phyloP scores from a whole-genome alignment of 2,329 filamentous ascomycete genomes.

The Colletotrichum chrysophilum region DNA sequence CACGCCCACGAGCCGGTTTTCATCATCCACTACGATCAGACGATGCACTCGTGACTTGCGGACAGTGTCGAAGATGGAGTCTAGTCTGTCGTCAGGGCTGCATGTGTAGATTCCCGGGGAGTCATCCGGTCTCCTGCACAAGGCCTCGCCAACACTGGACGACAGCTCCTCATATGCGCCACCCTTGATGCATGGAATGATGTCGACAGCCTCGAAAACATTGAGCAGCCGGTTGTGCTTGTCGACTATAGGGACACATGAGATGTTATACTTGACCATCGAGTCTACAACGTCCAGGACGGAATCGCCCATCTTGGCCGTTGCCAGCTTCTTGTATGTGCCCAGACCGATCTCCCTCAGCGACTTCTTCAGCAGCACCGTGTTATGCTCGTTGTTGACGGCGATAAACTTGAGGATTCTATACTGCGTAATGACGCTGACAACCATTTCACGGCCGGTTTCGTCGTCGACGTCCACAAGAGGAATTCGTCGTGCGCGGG shows the following conservation, averaged over 20 bases:
- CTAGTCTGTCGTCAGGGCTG: constrained; percentile 86
- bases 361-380: constrained; percentile 85
- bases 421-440: constrained; percentile 97
- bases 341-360: constrained; percentile 85
- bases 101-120: constrained; percentile 98
- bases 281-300: constrained; percentile 95
- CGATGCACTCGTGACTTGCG: constrained; percentile 94
- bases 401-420: constrained; percentile 98
- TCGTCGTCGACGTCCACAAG: constrained; percentile 94
- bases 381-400: constrained; percentile 87
- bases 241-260: constrained; percentile 92
- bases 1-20: constrained; percentile 83
- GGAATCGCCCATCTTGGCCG: constrained; percentile 85
- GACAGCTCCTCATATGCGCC: constrained; percentile 91
- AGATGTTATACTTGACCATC: constrained; percentile 93
- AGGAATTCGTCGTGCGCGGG: constrained; percentile 90
- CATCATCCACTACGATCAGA: constrained; percentile 90
- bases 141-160: constrained; percentile 84
- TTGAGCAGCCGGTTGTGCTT: constrained; percentile 80
- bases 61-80: constrained; percentile 96
- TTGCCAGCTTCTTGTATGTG: constrained; percentile 81
- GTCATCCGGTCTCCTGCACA: constrained; percentile 86
- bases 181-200: constrained; percentile 94
- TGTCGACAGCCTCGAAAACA: constrained; percentile 96
- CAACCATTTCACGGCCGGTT: constrained; percentile 88